Conservation (phyloP, 208 protist species). For the Wallacemonas sp. region DNA sequence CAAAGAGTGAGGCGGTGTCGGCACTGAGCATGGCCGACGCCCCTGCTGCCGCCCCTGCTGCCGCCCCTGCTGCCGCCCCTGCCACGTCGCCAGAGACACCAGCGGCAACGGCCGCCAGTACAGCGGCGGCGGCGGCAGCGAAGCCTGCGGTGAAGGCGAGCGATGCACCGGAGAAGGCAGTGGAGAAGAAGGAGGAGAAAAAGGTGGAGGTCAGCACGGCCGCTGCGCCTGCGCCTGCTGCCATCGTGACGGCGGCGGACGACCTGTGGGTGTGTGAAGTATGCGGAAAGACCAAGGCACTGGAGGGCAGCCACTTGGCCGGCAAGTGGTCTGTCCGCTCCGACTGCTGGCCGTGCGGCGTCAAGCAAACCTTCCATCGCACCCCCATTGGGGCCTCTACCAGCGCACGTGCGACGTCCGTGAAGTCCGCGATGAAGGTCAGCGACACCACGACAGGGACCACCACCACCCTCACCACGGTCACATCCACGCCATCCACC, state of each 20-base stretch:
- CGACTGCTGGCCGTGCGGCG: conserved; percentile 64
- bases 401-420: background rate
- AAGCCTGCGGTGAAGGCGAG: too few species aligned
- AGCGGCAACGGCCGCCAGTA: too few species aligned
- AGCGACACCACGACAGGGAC: background rate
- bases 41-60: too few species aligned
- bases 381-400: background rate
- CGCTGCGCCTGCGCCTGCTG: too few species aligned
- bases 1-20: too few species aligned
- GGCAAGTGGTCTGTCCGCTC: conserved; percentile 53
- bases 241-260: background rate
- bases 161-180: too few species aligned
- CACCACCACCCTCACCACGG: background rate
- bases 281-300: conserved; percentile 42
- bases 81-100: too few species aligned
- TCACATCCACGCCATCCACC: background rate
- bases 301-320: conserved; percentile 29
- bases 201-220: too few species aligned
- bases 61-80: too few species aligned
- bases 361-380: conserved; percentile 40
- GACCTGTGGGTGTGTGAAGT: conserved; percentile 42
- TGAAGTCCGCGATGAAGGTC: background rate
- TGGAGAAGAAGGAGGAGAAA: too few species aligned
- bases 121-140: too few species aligned
- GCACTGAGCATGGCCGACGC: too few species aligned